phyloP scores from a whole-genome alignment of 345 rosid genomes.

The Cardamine occulta region DNA sequence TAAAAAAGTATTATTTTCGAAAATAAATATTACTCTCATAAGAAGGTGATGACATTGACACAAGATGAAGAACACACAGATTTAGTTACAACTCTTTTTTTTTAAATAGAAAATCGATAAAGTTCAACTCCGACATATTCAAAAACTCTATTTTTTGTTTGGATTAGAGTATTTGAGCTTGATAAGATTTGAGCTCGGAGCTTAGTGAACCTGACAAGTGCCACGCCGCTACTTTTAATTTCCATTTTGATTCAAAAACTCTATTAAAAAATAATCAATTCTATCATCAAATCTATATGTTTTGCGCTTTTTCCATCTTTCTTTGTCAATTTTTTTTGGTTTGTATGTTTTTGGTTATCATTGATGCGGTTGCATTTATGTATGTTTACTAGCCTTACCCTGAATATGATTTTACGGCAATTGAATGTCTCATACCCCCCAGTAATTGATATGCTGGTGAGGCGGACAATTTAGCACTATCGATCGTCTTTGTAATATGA shows the following conservation, averaged over 20 bases:
- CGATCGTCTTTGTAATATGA: background rate
- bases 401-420: background rate
- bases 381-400: background rate
- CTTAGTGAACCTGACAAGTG: too few relatives aligned
- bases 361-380: background rate
- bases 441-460: background rate
- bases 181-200: too few relatives aligned
- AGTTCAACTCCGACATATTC: background rate
- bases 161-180: too few relatives aligned
- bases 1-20: background rate
- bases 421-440: background rate
- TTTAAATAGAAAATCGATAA: background rate
- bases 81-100: too few relatives aligned
- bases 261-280: too few relatives aligned
- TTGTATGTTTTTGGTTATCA: background rate
- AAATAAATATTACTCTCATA: background rate
- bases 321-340: background rate
- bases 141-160: too few relatives aligned
- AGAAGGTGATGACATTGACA: background rate
- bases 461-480: background rate
- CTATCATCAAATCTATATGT: too few relatives aligned
- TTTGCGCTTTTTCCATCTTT: background rate
- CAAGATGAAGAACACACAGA: background rate
- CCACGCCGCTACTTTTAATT: too few relatives aligned
- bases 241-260: too few relatives aligned